Conservation (phyloP, 2,329 filamentous ascomycete species). For the Aspergillus chevalieri region DNA sequence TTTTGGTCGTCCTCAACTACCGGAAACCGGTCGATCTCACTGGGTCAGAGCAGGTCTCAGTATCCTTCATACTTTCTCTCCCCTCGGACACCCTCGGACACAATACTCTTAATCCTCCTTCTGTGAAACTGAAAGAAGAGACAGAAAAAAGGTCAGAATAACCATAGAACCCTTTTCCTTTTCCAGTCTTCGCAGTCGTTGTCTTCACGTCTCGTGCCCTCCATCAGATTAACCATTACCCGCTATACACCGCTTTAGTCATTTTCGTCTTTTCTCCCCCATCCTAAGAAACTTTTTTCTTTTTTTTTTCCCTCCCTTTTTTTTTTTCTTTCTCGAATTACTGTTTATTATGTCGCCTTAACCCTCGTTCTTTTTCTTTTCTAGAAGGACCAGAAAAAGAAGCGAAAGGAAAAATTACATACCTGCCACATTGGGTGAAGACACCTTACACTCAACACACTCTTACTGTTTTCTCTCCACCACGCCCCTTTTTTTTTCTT, state of each 20-base stretch:
- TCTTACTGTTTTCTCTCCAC: too few relatives aligned
- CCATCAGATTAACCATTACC: conserved; percentile 1
- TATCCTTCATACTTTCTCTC: conserved; percentile 13
- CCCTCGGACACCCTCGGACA: too few relatives aligned
- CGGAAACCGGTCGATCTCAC: conserved; percentile 18
- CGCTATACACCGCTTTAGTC: conserved; percentile 19
- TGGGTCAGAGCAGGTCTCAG: conserved; percentile 12
- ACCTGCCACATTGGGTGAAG: too few relatives aligned
- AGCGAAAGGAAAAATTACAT: background rate
- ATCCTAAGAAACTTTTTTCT: background rate
- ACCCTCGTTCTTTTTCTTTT: background rate
- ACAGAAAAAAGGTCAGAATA: too few relatives aligned
- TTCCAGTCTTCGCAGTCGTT: too few relatives aligned
- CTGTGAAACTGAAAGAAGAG: too few relatives aligned
- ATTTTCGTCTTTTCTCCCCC: conserved; percentile 7
- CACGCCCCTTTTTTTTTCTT: background rate
- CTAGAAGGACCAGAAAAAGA: background rate
- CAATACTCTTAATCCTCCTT: too few relatives aligned
- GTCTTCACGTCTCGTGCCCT: background rate
- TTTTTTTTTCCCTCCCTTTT: background rate
- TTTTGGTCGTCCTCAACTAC: conserved; percentile 10
- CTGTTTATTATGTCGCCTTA: background rate
- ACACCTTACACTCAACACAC: too few relatives aligned
- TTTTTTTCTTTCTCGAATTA: background rate
- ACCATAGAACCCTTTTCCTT: too few relatives aligned